Base-by-base conservation (phyloP, 83 land plant genomes). In the Thuja plicata region DNA sequence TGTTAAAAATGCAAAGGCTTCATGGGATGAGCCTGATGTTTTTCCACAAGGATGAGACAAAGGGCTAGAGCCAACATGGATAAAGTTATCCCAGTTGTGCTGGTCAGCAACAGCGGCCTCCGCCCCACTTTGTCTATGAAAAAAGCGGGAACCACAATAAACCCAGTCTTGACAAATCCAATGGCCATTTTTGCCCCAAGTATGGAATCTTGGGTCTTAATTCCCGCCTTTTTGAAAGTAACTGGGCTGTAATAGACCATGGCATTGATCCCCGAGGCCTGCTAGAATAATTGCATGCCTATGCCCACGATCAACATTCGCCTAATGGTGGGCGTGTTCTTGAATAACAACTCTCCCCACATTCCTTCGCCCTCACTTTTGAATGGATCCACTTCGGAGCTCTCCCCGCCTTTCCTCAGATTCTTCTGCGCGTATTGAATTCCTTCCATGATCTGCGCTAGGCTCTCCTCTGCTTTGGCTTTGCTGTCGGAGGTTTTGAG, bases 141-240 rank as follows among this genome's bases (percentile, higher is more conserved):
- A 41, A 80, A 90, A 90, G 94, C 93, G 17, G 96, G 94, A 30
- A 95, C 91, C 43, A 95, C 84, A 87, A 94, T 92, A 90, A 92
- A 95, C 57, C 85, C 12, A 3, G 93, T 90, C 87, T 94, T 95
- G 41, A 89, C 77, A 50, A 94, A 89, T 34, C 96, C 96, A 32
- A 95, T 92, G 55, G 93, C 94, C 35, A 94, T 84, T 12, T 93
- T 95, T 3, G 95, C 92, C 1, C 90, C 91, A 11, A 94, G 91
- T 35, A 83, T 38, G 19, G 66, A 86, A 66, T 38, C 60, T n/a
- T 78, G 66, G 77, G 4, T 55, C 19, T 12, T 73, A 84, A 91
- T 88, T 9, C 92, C 91, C 1, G 92, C 91, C 74, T 89, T 83
- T 43, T 88, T 84, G 73, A 90, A 91, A 0, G 88, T 87, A n/a